Base-by-base conservation (phyloP, 2,329 filamentous ascomycete species). In the Exserohilum rostratum region DNA sequence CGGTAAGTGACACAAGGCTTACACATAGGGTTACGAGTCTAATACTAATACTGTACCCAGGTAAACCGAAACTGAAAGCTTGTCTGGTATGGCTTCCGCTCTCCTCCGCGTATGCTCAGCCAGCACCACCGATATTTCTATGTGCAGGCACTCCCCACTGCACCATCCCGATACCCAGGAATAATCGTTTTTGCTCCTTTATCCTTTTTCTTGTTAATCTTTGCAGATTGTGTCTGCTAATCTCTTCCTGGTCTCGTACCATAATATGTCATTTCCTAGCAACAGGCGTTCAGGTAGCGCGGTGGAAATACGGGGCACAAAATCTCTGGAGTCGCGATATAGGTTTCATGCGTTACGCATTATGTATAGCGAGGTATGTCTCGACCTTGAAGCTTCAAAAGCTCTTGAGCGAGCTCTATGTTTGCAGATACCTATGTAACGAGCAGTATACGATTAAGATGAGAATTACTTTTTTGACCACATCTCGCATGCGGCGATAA, bases 1-100 rank as follows among this genome's bases (percentile, higher is more conserved):
- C 78, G 82, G 74, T 81, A 67, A 76, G 80, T 82, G 17, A 1
- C 39, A 2, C 3, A n/a, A 40, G 10, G 3, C 5, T 6, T 15
- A 2, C 9, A 6, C 0, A 3, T 0, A 13, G 20, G 7, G 20
- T 12, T 10, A 17, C 4, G 6, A 3, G n/a, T 10, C 15, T 6
- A 18, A n/a, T 38, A 30, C 43, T 55, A 25, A 55, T 20, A 43
- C n/a, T n/a, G n/a, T 27, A 12, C 27, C 12, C 33, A 55, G 53
- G 43, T 55, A 31, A 55, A 18, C 47, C 35, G 31, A 46, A 27
- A 37, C 33, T 52, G n/a, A 17, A 18, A 46, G 4, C 12, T 13
- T n/a, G 31, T 5, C 30, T 50, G 22, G 20, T 13, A 46, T 30
- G 17, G 10, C 29, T 10, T 43, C 11, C 22, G 15, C 27, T 11